Percentiles rank a stretch among this genome's conserved stretches.
phyloP scores from a whole-genome alignment of 1,139 yeast species.

The Diutina pseudorugosa region DNA sequence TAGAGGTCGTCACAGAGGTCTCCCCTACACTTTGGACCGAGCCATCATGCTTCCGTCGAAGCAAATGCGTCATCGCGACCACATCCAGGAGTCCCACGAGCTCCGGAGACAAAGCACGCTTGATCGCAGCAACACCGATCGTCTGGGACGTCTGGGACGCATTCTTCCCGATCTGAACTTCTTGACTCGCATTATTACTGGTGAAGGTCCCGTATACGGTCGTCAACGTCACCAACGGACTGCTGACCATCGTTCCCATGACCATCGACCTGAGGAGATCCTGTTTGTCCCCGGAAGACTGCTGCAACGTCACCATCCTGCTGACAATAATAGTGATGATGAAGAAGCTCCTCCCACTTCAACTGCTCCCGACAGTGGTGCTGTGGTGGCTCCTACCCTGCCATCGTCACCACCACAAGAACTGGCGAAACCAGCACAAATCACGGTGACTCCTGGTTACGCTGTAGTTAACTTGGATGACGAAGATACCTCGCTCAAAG shows the following conservation, averaged over 20 bases:
- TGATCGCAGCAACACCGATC: neutral
- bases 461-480: neutral
- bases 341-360: neutral
- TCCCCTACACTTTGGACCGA: slow-evolving; percentile 87
- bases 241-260: neutral
- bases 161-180: neutral
- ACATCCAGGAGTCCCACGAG: slow-evolving; percentile 46
- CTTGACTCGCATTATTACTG: slow-evolving; percentile 1
- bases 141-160: neutral
- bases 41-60: slow-evolving; percentile 84
- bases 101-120: neutral
- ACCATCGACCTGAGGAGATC: neutral
- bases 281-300: slow-evolving; percentile 1
- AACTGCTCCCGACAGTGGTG: no score
- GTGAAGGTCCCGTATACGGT: neutral
- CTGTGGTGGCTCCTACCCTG: no score
- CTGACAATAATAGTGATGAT: neutral
- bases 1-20: slow-evolving; percentile 93
- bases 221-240: neutral
- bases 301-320: neutral
- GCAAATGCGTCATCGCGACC: slow-evolving; percentile 55
- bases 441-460: neutral
- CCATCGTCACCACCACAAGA: no score
- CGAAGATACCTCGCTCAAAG: neutral
- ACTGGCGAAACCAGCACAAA: neutral